Evolutionary conservation across 768 basidiomycete species (phyloP).

Genomic region (Pleurotus pulmonarius): DNA sequence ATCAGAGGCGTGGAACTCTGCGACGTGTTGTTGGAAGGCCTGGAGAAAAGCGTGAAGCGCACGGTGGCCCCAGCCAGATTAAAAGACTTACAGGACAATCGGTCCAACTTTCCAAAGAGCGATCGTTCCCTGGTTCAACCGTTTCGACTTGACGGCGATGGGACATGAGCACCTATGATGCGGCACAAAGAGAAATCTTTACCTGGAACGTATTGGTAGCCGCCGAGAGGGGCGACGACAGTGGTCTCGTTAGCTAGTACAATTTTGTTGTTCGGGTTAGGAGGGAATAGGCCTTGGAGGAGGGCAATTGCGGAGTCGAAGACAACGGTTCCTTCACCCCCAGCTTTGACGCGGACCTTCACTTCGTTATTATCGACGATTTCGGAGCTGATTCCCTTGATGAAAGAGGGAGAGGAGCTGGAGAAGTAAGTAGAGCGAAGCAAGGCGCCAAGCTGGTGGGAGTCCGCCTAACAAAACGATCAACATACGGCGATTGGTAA

Average conservation of each 20-base stretch:
- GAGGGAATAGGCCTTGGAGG: slow-evolving; percentile 84
- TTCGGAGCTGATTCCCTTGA: slow-evolving; percentile 59
- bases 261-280: slow-evolving; percentile 68
- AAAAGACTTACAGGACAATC: slow-evolving; percentile 40
- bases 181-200: slow-evolving; percentile 13
- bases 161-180: neutral
- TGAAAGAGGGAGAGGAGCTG: slow-evolving; percentile 63
- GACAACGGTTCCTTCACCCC: slow-evolving; percentile 81
- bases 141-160: slow-evolving; percentile 58
- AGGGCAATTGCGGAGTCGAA: slow-evolving; percentile 84
- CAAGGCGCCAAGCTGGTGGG: slow-evolving; percentile 57
- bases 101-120: slow-evolving; percentile 80
- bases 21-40: slow-evolving; percentile 65
- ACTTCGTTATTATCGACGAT: slow-evolving; percentile 73
- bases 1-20: slow-evolving; percentile 54
- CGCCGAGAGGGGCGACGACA: slow-evolving; percentile 69
- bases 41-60: slow-evolving; percentile 18
- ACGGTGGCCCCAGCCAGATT: neutral
- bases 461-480: slow-evolving; percentile 48
- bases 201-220: slow-evolving; percentile 88
- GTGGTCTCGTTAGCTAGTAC: slow-evolving; percentile 74
- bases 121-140: slow-evolving; percentile 81
- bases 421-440: slow-evolving; percentile 68
- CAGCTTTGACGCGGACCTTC: slow-evolving; percentile 76
- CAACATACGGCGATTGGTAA: too few relatives aligned